phyloP scores from a whole-genome alignment of 225 moss, liverwort and hornwort genomes.

The Lunularia cruciata region DNA sequence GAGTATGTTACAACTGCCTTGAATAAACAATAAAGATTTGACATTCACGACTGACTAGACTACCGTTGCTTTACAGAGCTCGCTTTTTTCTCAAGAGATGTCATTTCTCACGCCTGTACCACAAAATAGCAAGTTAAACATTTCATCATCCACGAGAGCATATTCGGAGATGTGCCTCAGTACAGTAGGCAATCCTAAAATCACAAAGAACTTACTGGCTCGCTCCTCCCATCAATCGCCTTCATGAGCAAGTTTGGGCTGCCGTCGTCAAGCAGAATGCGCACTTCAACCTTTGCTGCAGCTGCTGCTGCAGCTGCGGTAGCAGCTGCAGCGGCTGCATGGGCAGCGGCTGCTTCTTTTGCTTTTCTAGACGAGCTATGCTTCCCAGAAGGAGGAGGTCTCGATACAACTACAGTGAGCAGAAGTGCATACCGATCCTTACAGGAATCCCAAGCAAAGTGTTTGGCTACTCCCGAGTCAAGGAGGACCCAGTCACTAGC shows the following conservation, averaged over 20 bases:
- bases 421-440: constrained; percentile 94
- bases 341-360: constrained; percentile 87
- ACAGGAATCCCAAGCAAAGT: constrained; percentile 98
- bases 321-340: constrained; percentile 78
- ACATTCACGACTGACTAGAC: too few species aligned
- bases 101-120: too few species aligned
- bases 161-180: too few species aligned
- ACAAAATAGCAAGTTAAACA: too few species aligned
- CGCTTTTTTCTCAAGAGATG: too few species aligned
- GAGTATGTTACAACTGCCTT: too few species aligned
- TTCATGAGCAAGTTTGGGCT: constrained; percentile 76
- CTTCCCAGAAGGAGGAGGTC: constrained; percentile 69
- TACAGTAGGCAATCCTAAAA: not conserved
- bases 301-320: constrained; percentile 82
- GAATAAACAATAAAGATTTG: too few species aligned
- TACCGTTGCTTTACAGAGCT: too few species aligned
- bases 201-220: constrained; percentile 64
- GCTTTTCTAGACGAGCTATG: constrained; percentile 90
- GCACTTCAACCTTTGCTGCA: constrained; percentile 91
- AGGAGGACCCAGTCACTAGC: constrained; percentile 73
- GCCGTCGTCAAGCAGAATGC: constrained; percentile 84
- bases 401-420: constrained; percentile 67
- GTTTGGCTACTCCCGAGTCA: constrained; percentile 73
- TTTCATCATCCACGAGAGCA: too few species aligned
- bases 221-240: constrained; percentile 82